Evolutionary conservation across 2,329 filamentous ascomycete species (phyloP).

Genomic region (Diaporthe destruens): DNA sequence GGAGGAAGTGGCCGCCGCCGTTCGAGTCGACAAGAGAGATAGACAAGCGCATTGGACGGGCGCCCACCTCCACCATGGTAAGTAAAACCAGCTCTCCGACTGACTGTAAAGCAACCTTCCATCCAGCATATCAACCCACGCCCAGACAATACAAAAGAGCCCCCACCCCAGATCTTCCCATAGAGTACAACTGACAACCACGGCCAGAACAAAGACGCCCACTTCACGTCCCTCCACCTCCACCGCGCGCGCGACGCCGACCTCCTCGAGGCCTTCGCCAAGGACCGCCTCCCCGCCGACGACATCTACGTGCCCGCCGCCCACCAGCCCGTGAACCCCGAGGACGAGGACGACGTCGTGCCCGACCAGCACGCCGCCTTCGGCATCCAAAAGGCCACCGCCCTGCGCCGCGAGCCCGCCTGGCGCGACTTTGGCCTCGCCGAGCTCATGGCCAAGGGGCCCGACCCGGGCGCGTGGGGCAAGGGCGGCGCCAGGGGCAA

Average conservation of each 20-base stretch:
- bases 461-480: constrained; percentile 48
- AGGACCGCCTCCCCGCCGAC: constrained; percentile 78
- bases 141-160: background rate
- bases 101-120: background rate
- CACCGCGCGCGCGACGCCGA: constrained; percentile 79
- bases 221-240: constrained; percentile 82
- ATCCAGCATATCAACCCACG: background rate
- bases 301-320: constrained; percentile 86
- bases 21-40: constrained; percentile 23
- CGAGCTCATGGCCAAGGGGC: constrained; percentile 76
- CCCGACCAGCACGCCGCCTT: constrained; percentile 91
- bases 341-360: constrained; percentile 90
- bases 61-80: constrained; percentile 32
- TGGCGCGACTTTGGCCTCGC: constrained; percentile 85
- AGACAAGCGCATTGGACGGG: constrained; percentile 11
- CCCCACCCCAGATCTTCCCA: background rate
- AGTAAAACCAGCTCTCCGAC: background rate
- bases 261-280: constrained; percentile 82
- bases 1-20: constrained; percentile 1
- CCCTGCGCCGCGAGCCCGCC: constrained; percentile 76
- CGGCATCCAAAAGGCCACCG: constrained; percentile 84
- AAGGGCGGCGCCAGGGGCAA: constrained; percentile 40
- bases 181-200: background rate
- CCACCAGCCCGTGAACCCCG: constrained; percentile 85
- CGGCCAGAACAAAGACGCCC: constrained; percentile 77